Evolutionary conservation across 2,329 filamentous ascomycete genomes (phyloP).

Genomic region (Fusarium compactum): DNA sequence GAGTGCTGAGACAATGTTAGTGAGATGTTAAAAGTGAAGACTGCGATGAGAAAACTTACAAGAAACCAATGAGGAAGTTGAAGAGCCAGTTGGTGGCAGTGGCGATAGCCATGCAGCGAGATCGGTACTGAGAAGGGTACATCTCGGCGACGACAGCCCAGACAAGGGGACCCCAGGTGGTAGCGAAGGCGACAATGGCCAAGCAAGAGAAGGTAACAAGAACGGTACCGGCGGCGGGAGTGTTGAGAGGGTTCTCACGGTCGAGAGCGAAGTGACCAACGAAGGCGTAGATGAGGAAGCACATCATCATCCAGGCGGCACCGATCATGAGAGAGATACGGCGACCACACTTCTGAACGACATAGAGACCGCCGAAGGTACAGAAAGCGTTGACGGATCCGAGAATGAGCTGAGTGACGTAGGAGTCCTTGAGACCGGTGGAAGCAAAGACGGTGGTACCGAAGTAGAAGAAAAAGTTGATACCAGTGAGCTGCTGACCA

Average conservation of each 20-base stretch:
- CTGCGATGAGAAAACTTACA: constrained; percentile 49
- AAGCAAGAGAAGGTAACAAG: constrained; percentile 78
- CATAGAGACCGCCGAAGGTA: constrained; percentile 73
- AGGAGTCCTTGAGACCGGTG: constrained; percentile 73
- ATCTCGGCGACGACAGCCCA: constrained; percentile 75
- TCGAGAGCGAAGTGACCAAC: constrained; percentile 62
- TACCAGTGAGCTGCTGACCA: constrained; percentile 75
- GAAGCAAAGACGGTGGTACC: constrained; percentile 74
- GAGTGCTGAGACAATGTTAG: constrained; percentile 61
- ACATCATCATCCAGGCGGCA: constrained; percentile 70
- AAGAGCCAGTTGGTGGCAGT: constrained; percentile 72
- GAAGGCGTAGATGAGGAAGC: constrained; percentile 64
- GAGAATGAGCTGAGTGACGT: constrained; percentile 76
- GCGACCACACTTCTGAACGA: constrained; percentile 74
- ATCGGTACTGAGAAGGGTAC: constrained; percentile 69
- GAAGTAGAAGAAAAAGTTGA: constrained; percentile 74
- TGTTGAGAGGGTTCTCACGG: constrained; percentile 56
- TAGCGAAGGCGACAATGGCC: constrained; percentile 75
- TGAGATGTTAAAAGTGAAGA: not conserved
- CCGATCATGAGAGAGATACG: constrained; percentile 72
- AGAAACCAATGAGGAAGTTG: constrained; percentile 71
- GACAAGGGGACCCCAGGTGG: constrained; percentile 76
- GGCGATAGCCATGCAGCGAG: constrained; percentile 66
- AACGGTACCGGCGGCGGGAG: constrained; percentile 64
- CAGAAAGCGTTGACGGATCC: constrained; percentile 75